phyloP scores from a whole-genome alignment of 1,284 basidiomycete species.

The Singerocomus inundabilis region DNA sequence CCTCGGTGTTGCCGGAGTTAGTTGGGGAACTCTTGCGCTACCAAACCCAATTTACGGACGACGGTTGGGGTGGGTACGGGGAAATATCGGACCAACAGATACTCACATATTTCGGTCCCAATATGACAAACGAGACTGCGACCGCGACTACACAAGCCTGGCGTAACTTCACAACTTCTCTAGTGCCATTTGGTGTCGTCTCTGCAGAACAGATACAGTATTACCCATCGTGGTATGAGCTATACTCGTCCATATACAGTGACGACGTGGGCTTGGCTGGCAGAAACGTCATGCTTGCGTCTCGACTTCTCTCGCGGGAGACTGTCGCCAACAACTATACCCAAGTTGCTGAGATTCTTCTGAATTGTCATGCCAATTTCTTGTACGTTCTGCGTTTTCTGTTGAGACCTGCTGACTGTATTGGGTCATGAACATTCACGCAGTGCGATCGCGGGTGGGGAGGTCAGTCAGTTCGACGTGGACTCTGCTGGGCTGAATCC shows the following conservation, averaged over 20 bases:
- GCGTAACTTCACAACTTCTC: conserved; percentile 26
- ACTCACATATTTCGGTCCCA: conserved; percentile 32
- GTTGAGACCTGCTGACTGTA: no score
- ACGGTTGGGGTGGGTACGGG: conserved; percentile 27
- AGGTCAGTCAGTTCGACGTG: conserved; percentile 35
- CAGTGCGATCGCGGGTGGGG: conserved; percentile 41
- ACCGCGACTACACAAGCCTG: conserved; percentile 35
- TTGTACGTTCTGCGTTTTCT: conserved; percentile 4
- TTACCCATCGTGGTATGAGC: conserved; percentile 31
- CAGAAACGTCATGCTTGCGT: conserved; percentile 31
- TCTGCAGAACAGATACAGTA: conserved; percentile 11
- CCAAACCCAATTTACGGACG: conserved; percentile 33
- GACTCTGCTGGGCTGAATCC: conserved; percentile 43
- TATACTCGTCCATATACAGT: conserved; percentile 21
- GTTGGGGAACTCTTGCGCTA: conserved; percentile 31
- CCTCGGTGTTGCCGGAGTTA: conserved; percentile 12
- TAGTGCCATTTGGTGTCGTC: conserved; percentile 24
- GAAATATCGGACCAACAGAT: conserved; percentile 5
- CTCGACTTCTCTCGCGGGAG: conserved; percentile 39
- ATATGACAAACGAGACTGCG: conserved; percentile 33
- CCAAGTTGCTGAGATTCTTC: conserved; percentile 5
- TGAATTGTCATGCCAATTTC: background rate
- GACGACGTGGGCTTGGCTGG: conserved; percentile 8
- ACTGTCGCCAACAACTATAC: conserved; percentile 21
- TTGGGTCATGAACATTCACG: no score